Percentiles rank a stretch among this genome's conserved stretches.
Evolutionary conservation across 257 asterid species (phyloP).

Genomic region (Nicotiana tomentosiformis): DNA sequence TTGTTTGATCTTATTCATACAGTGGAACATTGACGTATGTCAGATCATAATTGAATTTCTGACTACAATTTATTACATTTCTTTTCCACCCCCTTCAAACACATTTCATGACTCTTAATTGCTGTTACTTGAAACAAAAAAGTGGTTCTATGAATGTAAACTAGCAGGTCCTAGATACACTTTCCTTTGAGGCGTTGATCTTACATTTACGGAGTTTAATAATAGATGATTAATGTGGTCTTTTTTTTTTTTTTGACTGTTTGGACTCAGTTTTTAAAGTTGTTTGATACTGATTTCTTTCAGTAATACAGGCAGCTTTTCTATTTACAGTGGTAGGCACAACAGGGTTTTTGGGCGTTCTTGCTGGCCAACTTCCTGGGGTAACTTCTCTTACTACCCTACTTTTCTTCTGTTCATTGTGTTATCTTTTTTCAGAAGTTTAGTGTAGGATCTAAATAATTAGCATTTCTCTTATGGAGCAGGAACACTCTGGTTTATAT

Average conservation of each 20-base stretch:
- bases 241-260: neutral
- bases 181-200: neutral
- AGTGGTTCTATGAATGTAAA: neutral
- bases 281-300: constrained; percentile 57
- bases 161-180: neutral
- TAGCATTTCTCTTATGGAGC: neutral
- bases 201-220: neutral
- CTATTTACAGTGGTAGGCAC: constrained; percentile 92
- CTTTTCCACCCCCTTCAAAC: neutral
- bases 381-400: constrained; percentile 37
- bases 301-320: constrained; percentile 98
- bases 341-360: constrained; percentile 73
- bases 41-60: neutral
- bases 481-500: neutral
- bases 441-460: neutral
- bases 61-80: neutral
- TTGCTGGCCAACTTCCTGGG: constrained; percentile 99
- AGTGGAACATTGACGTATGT: neutral
- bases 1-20: neutral
- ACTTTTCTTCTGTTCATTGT: neutral
- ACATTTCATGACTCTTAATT: neutral
- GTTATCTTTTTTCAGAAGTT: neutral
- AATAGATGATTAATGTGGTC: neutral
- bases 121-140: neutral
- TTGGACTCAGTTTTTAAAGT: neutral